Base-by-base conservation (phyloP, 441 rosid genomes). In the Pelargonium myrrhifolium region DNA sequence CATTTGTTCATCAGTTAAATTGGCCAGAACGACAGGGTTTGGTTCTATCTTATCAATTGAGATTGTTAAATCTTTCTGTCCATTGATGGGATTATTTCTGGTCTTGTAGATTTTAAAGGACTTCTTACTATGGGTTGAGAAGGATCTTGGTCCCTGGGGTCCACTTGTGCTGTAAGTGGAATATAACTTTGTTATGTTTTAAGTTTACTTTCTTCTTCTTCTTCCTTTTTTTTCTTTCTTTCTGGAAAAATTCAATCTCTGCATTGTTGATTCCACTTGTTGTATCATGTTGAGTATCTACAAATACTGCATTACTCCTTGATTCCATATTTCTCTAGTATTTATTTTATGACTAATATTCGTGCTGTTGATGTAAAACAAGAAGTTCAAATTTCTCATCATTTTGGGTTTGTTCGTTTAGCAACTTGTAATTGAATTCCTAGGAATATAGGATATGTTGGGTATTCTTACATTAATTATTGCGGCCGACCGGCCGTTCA, bases 121-220 rank as follows among this genome's bases (percentile, higher is more conserved):
- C 70, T 94, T 94, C 84, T 81, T 94, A 73, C 64, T 84, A 86
- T 94, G 99, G 99, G 97, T 94, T 80, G 88, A 92, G 51, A 74
- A 85, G 77, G 97, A 94, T 78, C 91, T 94, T 64, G 99, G 99
- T 45, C 88, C 92, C 66, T 92, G 97, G 97, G 98, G 98, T 76
- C 98, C 99, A 17, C 83, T 92, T 51, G 97, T 82, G 35, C 68
- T 94, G 99, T 94, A 83, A 89, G 98, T 85, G 28, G 20, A 67
- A 31, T 40, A n/a, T 31, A 18, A 63, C 28, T 31, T 69, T 66
- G 69, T 65, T 8, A 18, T 31, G 6, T 53, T 26, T n/a, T 12
- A 24, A 11, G 63, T 71, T 28, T 20, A 18, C 51, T 35, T 60
- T 61, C 72, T 58, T 28, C 31, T 28, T 28, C 31, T 49, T 2